Evolutionary conservation across 2,329 filamentous ascomycete species (phyloP).

Genomic region (Alternaria longipes): DNA sequence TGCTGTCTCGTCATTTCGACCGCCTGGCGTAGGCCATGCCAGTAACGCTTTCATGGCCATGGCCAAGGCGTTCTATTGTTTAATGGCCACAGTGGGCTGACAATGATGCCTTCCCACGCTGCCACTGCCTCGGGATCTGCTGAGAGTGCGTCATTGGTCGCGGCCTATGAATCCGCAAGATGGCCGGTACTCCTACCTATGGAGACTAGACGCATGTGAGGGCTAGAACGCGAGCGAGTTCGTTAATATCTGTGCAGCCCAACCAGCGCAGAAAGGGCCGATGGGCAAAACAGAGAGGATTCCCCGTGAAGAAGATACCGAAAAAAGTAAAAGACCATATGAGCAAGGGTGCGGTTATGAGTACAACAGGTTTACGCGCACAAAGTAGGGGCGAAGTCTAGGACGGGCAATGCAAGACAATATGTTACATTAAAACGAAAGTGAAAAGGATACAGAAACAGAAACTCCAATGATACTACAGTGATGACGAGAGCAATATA

Average conservation of each 20-base stretch:
- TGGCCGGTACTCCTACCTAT: background rate
- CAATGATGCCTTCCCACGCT: background rate
- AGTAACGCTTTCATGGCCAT: background rate
- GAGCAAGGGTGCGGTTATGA: background rate
- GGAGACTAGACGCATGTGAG: constrained; percentile 4
- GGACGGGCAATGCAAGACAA: background rate
- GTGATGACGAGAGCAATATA: constrained; percentile 9
- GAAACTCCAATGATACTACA: constrained; percentile 2
- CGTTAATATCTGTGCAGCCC: constrained; percentile 9
- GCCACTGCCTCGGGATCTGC: background rate
- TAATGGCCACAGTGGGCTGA: constrained; percentile 4
- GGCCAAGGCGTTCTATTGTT: background rate
- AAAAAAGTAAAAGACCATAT: background rate
- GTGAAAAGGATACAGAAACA: background rate
- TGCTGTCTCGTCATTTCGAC: background rate
- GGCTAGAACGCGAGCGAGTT: background rate
- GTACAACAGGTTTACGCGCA: background rate
- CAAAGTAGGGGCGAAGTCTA: background rate
- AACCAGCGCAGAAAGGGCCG: background rate
- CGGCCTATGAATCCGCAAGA: background rate
- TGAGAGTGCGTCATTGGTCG: constrained; percentile 1
- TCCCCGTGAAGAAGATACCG: background rate
- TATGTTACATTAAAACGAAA: constrained; percentile 23
- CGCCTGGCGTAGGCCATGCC: background rate
- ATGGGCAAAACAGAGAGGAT: background rate